These are phyloP conservation scores for Pseudogymnoascus destructans DNA, from an alignment of 2,329 filamentous ascomycete genomes.

Conservation along the genomic window DNA sequence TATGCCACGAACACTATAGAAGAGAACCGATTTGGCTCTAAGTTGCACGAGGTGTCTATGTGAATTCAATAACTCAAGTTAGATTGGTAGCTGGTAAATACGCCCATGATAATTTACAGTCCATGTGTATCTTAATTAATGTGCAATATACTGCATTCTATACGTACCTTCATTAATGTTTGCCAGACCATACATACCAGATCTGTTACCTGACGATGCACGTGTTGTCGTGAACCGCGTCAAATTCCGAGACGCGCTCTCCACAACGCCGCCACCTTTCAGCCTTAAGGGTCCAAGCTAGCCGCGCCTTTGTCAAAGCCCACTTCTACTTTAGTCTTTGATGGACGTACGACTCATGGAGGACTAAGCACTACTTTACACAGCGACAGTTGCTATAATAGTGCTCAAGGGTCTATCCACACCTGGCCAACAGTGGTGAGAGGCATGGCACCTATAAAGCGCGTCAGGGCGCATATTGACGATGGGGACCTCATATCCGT, in stretches of 20 bases:
- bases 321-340: neutral
- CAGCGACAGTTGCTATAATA: neutral
- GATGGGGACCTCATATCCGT: neutral
- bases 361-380: neutral
- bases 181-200: neutral
- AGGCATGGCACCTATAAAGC: conserved; percentile 3
- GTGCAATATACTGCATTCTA: neutral
- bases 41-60: neutral
- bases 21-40: neutral
- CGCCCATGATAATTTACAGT: neutral
- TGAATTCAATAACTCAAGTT: neutral
- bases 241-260: conserved; percentile 2
- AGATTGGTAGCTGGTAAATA: neutral
- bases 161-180: neutral
- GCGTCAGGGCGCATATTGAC: neutral
- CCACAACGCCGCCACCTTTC: neutral
- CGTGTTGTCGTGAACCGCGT: conserved; percentile 7
- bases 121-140: neutral
- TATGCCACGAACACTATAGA: neutral
- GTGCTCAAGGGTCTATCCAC: neutral
- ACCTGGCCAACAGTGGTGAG: neutral
- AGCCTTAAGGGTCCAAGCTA: conserved; percentile 1
- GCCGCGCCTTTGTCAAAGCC: conserved; percentile 1
- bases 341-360: neutral
- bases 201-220: neutral